Base-by-base conservation (phyloP, 2,329 filamentous ascomycete genomes). In the Lecanicillium sp. region DNA sequence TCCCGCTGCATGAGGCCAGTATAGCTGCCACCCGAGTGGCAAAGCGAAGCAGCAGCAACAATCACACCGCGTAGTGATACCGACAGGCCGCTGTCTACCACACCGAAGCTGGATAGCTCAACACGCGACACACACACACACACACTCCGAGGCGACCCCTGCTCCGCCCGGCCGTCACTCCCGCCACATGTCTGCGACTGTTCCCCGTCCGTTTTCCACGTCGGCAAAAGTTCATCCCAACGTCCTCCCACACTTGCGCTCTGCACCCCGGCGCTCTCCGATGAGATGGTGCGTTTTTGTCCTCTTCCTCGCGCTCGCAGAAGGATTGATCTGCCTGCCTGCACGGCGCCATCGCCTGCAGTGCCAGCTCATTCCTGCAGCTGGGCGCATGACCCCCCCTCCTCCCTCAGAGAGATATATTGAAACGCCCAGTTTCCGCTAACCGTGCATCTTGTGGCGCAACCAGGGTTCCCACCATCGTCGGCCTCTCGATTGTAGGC, bases 181-280 rank as follows among this genome's bases (percentile, higher is more conserved):
- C n/a, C 39, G 19, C 27, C 43, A 35, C 21, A 53, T 55, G 52
- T 45, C 38, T 17, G 50, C n/a, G n/a, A n/a, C 52, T 44, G 46
- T 50, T 19, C 54, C 58, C 2, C 57, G 62, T 49, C 51, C 54
- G 38, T 65, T 67, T 56, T 64, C 65, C 37, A 62, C 63, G 20
- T 59, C 64, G 20, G 61, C 63, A 29, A 62, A 57, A 39, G 61
- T 64, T 35, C 60, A 66, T 47, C 62, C 62, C 23, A 60, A 54
- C 54, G 59, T 62, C 55, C 58, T 66, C 32, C 60, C 61, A 27
- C 59, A 62, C 44, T 50, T 64, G 39, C 61, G 38, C 62, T 60
- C 27, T 56, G 60, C 8, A 55, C 57, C 36, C 57, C 60, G 42
- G 47, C 47, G 47, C 24, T 49, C 40, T 35, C 60, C 60, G 43